These are phyloP conservation scores for Lasiodiplodia citricola DNA, from an alignment of 2,329 filamentous ascomycete species.

Conservation along the genomic window DNA sequence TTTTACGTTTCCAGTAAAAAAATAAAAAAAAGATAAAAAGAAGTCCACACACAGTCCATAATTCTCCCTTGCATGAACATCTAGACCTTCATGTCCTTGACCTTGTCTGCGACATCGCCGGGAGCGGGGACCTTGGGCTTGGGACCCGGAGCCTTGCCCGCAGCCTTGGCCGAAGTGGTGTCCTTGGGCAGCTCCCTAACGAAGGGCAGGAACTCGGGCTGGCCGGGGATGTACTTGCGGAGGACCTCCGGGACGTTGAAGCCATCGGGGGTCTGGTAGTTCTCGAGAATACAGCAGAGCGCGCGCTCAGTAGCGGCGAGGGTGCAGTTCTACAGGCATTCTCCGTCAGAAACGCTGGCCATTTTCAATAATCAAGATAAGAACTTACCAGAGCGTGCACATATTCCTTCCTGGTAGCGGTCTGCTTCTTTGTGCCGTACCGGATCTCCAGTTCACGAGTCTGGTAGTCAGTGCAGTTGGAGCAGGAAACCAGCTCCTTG, in stretches of 20 bases:
- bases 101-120: slow-evolving; percentile 25
- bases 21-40: background rate
- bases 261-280: slow-evolving; percentile 89
- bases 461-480: slow-evolving; percentile 98
- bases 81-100: slow-evolving; percentile 30
- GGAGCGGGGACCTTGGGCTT: slow-evolving; percentile 27
- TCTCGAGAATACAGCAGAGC: slow-evolving; percentile 93
- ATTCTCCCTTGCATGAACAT: background rate
- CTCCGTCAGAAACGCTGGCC: background rate
- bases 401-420: slow-evolving; percentile 81
- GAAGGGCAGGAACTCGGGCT: slow-evolving; percentile 88
- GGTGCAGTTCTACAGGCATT: slow-evolving; percentile 67
- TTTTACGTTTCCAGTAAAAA: background rate
- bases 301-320: slow-evolving; percentile 89
- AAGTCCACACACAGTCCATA: background rate
- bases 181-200: slow-evolving; percentile 66
- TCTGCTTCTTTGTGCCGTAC: slow-evolving; percentile 82
- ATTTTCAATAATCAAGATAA: no score
- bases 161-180: slow-evolving; percentile 33
- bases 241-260: slow-evolving; percentile 44
- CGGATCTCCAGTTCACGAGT: slow-evolving; percentile 91
- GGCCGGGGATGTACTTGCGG: slow-evolving; percentile 76
- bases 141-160: slow-evolving; percentile 35
- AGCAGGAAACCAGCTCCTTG: slow-evolving; percentile 96
- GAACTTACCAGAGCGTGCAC: slow-evolving; percentile 72